Evolutionary conservation across 352 stramenopile species (phyloP).

Genomic region (Phytophthora cajani): DNA sequence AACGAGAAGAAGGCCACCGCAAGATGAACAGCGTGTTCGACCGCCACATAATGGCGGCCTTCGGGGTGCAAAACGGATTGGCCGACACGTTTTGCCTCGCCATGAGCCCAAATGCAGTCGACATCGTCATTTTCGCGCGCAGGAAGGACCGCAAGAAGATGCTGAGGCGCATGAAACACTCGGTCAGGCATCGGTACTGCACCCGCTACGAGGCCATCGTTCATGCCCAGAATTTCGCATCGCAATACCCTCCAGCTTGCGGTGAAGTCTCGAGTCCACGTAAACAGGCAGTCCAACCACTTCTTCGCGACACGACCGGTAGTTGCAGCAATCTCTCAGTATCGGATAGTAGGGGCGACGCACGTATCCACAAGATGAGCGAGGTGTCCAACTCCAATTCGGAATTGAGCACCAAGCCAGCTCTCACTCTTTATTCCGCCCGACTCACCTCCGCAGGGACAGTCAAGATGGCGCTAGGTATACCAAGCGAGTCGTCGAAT

Average conservation of each 20-base stretch:
- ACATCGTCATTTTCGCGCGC: conserved; percentile 33
- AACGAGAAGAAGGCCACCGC: conserved; percentile 45
- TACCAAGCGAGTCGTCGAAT: conserved; percentile 27
- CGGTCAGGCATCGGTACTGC: conserved; percentile 25
- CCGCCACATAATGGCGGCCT: conserved; percentile 33
- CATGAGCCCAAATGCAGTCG: conserved; percentile 27
- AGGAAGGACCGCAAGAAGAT: conserved; percentile 39
- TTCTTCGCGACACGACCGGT: conserved; percentile 30
- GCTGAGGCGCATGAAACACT: conserved; percentile 22
- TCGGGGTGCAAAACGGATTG: conserved; percentile 34
- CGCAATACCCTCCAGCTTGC: conserved; percentile 2
- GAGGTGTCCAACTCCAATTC: not conserved
- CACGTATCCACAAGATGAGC: not conserved
- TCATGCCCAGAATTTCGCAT: conserved; percentile 12
- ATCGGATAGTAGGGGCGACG: not conserved
- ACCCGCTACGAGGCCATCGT: conserved; percentile 27
- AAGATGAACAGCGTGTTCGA: conserved; percentile 39
- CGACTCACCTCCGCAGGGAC: conserved; percentile 17
- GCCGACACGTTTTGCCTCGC: conserved; percentile 31
- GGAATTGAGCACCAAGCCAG: not conserved
- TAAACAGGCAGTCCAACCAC: conserved; percentile 14
- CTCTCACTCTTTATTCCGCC: conserved; percentile 17
- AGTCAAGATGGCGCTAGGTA: conserved; percentile 26
- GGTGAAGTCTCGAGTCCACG: not conserved
- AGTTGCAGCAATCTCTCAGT: conserved; percentile 6